These are phyloP conservation scores for Corylus americana DNA, from an alignment of 306 rosid genomes.

Conservation along the genomic window DNA sequence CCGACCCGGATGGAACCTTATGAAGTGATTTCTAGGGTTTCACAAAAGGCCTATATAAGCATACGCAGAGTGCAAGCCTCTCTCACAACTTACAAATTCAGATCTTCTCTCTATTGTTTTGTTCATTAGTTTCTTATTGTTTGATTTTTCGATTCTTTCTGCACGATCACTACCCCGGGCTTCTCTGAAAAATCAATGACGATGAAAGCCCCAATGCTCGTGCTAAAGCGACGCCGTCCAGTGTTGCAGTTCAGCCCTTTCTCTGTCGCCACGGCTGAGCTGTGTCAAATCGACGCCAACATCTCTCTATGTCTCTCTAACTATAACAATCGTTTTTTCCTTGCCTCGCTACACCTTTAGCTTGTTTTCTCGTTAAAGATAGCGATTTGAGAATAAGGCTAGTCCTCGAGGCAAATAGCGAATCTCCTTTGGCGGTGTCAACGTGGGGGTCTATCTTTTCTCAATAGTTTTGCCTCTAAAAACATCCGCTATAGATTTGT, in stretches of 20 bases:
- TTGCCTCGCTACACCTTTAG: conserved; percentile 82
- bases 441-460: conserved; percentile 36
- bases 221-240: conserved; percentile 51
- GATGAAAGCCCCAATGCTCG: conserved; percentile 63
- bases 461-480: conserved; percentile 55
- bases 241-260: conserved; percentile 61
- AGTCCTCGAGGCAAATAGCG: conserved; percentile 65
- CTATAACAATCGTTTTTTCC: background rate
- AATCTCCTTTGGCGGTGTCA: conserved; percentile 36
- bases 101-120: background rate
- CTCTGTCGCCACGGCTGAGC: conserved; percentile 41
- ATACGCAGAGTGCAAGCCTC: background rate
- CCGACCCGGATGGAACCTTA: background rate
- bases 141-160: background rate
- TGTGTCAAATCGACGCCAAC: conserved; percentile 61
- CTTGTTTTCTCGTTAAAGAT: conserved; percentile 46
- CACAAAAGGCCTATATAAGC: background rate
- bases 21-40: background rate
- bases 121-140: background rate
- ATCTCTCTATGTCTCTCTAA: background rate
- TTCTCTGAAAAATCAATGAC: conserved; percentile 41
- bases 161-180: conserved; percentile 66
- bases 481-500: conserved; percentile 28
- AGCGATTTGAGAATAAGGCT: conserved; percentile 42
- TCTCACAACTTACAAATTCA: background rate